phyloP scores from a whole-genome alignment of 257 asterid species.

The Mentha longifolia region DNA sequence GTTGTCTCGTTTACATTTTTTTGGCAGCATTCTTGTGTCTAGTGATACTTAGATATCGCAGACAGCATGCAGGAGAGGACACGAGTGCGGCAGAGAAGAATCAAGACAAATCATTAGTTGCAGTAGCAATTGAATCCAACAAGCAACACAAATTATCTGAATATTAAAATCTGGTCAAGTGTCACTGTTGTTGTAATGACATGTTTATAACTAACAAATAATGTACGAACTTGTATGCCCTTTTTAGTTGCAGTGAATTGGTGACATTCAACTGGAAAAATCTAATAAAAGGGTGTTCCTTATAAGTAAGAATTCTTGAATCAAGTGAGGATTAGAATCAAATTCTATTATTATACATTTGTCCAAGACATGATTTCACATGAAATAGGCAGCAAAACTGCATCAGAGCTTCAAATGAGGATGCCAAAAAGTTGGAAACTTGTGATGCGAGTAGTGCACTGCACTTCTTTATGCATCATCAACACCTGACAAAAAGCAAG shows the following conservation, averaged over 20 bases:
- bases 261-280: neutral
- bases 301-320: no score
- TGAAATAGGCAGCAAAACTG: conserved; percentile 7
- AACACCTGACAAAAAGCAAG: conserved; percentile 50
- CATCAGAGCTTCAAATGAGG: conserved; percentile 23
- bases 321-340: neutral
- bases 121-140: conserved; percentile 45
- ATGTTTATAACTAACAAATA: conserved; percentile 21
- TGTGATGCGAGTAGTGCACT: no score
- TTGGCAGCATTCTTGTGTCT: conserved; percentile 81
- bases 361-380: conserved; percentile 1
- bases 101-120: conserved; percentile 48
- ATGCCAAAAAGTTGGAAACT: neutral
- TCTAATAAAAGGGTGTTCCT: neutral
- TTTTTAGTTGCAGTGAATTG: no score
- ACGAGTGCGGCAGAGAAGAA: conserved; percentile 34
- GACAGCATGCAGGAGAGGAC: conserved; percentile 47
- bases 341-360: neutral
- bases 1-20: conserved; percentile 24
- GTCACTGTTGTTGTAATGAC: conserved; percentile 2
- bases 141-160: conserved; percentile 18
- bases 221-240: no score
- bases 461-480: conserved; percentile 55
- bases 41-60: conserved; percentile 72
- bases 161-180: neutral